These are phyloP conservation scores for Rhizopogon vesiculosus DNA, from an alignment of 768 basidiomycete species.

Conservation along the genomic window DNA sequence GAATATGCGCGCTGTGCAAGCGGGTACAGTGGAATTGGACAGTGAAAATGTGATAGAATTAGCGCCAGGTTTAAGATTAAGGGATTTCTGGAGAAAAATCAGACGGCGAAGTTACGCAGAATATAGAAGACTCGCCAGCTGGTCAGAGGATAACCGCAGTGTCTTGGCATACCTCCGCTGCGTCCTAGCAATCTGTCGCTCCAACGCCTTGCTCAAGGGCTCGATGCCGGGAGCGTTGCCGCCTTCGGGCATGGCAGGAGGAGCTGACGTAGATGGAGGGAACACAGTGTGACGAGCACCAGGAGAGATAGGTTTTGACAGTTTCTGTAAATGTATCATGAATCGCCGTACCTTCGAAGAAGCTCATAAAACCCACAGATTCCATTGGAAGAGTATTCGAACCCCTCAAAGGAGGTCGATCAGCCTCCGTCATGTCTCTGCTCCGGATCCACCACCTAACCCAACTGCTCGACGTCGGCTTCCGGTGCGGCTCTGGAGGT, in stretches of 20 bases:
- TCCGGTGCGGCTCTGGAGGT: constrained; percentile 35
- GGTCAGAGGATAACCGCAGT: constrained; percentile 87
- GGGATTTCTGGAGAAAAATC: constrained; percentile 56
- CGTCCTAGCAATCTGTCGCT: constrained; percentile 1
- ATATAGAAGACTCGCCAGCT: constrained; percentile 58
- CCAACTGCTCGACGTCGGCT: constrained; percentile 68
- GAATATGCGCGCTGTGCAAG: constrained; percentile 90
- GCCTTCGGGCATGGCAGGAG: constrained; percentile 39
- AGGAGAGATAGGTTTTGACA: background rate
- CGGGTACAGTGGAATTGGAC: constrained; percentile 73
- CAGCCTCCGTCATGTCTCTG: constrained; percentile 27
- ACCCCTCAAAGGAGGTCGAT: constrained; percentile 20
- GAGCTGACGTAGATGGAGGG: constrained; percentile 36
- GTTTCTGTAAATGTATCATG: constrained; percentile 12
- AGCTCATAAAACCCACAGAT: constrained; percentile 11
- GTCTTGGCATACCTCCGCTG: constrained; percentile 83
- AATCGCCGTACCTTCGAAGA: background rate
- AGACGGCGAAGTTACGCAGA: background rate
- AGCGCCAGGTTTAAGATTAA: constrained; percentile 80
- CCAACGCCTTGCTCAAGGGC: constrained; percentile 18
- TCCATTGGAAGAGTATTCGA: constrained; percentile 19
- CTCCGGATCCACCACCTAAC: constrained; percentile 81
- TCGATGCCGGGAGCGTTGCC: constrained; percentile 15
- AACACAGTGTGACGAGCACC: background rate
- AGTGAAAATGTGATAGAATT: constrained; percentile 94